A percentile compares a stretch with the other conserved stretches of the same genome.
Evolutionary conservation across 768 basidiomycete species (phyloP).

Genomic region (Coprinopsis cinerea): DNA sequence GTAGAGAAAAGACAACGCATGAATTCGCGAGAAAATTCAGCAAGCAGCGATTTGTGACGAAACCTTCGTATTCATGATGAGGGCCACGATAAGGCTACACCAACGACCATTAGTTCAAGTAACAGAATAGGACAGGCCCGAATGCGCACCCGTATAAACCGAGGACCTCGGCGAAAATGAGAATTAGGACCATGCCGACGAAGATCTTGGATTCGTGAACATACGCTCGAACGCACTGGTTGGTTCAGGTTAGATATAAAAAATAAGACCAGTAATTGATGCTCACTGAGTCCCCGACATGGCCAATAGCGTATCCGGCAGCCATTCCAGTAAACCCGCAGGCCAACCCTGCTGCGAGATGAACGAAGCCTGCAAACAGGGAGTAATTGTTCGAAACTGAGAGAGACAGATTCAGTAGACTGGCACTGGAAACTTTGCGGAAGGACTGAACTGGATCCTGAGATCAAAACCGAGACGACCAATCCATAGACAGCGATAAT

Average conservation of each 20-base stretch:
- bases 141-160: conserved; percentile 74
- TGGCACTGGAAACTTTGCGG: too few relatives aligned
- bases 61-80: conserved; percentile 83
- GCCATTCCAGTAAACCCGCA: conserved; percentile 90
- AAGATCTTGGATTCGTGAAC: conserved; percentile 88
- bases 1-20: too few relatives aligned
- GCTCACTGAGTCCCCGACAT: conserved; percentile 87
- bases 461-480: conserved; percentile 91
- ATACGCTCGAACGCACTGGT: conserved; percentile 85
- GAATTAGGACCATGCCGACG: conserved; percentile 93
- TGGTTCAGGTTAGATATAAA: neutral
- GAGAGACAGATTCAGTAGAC: conserved; percentile 1
- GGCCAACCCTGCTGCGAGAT: conserved; percentile 87
- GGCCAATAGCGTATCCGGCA: conserved; percentile 92
- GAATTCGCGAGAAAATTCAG: too few relatives aligned
- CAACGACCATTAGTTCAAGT: neutral
- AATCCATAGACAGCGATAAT: conserved; percentile 97
- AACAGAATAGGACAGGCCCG: neutral
- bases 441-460: conserved; percentile 39
- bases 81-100: conserved; percentile 72
- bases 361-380: conserved; percentile 82
- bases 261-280: neutral
- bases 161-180: conserved; percentile 88
- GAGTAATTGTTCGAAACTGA: conserved; percentile 69
- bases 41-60: neutral